Conservation (phyloP, 2,329 filamentous ascomycete species). For the Lizonia empirigonia region DNA sequence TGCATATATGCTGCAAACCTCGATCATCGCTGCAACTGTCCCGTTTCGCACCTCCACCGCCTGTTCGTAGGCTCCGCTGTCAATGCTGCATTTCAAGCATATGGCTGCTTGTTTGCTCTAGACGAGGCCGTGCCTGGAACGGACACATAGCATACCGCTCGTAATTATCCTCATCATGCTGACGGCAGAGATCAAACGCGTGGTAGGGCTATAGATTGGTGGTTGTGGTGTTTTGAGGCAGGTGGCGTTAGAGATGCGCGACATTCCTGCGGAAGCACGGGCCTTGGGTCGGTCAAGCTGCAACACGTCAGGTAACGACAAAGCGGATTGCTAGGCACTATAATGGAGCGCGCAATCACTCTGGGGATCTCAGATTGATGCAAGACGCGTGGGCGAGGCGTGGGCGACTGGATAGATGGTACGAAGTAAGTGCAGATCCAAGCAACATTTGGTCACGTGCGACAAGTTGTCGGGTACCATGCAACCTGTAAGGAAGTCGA, state of each 20-base stretch:
- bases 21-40: constrained; percentile 30
- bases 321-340: constrained; percentile 20
- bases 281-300: constrained; percentile 16
- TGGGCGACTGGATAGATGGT: neutral
- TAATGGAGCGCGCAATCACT: constrained; percentile 1
- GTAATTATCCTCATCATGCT: constrained; percentile 30
- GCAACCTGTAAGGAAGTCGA: no score
- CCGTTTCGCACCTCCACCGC: constrained; percentile 27
- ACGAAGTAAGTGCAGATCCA: constrained; percentile 1
- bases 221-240: constrained; percentile 31
- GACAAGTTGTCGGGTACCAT: neutral
- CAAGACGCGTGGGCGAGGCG: constrained; percentile 14
- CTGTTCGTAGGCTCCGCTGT: constrained; percentile 25
- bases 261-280: constrained; percentile 33
- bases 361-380: constrained; percentile 9
- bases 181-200: constrained; percentile 20
- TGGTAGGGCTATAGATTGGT: constrained; percentile 26
- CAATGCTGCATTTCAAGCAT: constrained; percentile 41
- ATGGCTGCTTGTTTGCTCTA: constrained; percentile 21
- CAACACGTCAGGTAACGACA: constrained; percentile 26
- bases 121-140: constrained; percentile 30
- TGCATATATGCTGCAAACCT: constrained; percentile 28
- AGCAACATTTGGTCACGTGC: constrained; percentile 1
- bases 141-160: constrained; percentile 23
- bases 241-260: constrained; percentile 38